phyloP scores from a whole-genome alignment of 2,329 filamentous ascomycete species.

The Fusarium multiceps region DNA sequence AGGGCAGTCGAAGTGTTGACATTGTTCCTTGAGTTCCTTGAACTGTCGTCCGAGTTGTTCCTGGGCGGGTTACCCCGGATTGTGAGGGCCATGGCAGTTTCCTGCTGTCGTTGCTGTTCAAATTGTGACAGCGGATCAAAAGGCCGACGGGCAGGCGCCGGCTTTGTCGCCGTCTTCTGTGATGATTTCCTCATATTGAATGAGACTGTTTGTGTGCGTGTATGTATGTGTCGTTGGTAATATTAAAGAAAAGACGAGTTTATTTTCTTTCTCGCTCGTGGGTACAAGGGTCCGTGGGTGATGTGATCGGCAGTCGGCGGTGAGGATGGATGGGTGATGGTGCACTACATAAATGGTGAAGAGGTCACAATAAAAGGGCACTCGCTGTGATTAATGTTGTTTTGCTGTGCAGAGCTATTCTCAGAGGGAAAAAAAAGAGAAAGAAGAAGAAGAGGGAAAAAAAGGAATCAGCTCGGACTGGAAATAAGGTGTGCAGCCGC shows the following conservation, averaged over 20 bases:
- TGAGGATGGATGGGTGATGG: conserved; percentile 20
- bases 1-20: conserved; percentile 17
- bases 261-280: conserved; percentile 24
- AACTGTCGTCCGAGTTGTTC: conserved; percentile 32
- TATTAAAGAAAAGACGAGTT: conserved; percentile 16
- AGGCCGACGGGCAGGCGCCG: conserved; percentile 26
- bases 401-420: conserved; percentile 12
- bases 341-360: conserved; percentile 33
- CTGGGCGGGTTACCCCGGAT: conserved; percentile 43
- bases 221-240: conserved; percentile 10
- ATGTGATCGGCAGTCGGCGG: conserved; percentile 30
- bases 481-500: conserved; percentile 9
- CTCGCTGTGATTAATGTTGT: conserved; percentile 12
- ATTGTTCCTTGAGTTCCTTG: conserved; percentile 20
- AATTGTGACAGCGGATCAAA: conserved; percentile 35
- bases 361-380: conserved; percentile 7
- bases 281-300: conserved; percentile 13
- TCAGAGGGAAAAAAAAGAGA: conserved; percentile 10
- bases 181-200: conserved; percentile 37
- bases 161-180: conserved; percentile 27
- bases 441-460: conserved; percentile 11
- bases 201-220: conserved; percentile 13
- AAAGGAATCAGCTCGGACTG: conserved; percentile 15
- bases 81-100: conserved; percentile 42
- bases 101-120: conserved; percentile 39